Evolutionary conservation across 208 protist genomes (phyloP).

Genomic region (Trypanosoma melophagium): DNA sequence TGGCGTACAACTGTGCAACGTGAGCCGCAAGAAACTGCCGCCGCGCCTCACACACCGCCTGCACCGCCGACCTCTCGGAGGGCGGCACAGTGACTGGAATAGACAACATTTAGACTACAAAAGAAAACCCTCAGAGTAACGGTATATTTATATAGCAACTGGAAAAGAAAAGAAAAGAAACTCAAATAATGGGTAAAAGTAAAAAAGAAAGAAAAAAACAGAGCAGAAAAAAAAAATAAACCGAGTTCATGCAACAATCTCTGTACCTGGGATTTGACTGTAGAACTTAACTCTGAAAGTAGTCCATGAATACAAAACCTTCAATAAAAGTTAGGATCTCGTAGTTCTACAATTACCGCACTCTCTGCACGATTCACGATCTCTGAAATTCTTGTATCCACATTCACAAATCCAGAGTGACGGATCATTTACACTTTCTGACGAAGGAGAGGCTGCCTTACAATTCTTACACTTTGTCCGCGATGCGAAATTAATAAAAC

Average conservation of each 20-base stretch:
- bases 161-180: slow-evolving; percentile 6
- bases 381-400: slow-evolving; percentile 45
- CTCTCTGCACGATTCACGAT: slow-evolving; percentile 35
- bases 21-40: slow-evolving; percentile 48
- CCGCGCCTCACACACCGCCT: slow-evolving; percentile 45
- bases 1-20: slow-evolving; percentile 49
- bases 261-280: neutral
- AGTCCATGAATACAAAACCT: neutral
- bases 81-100: slow-evolving; percentile 22
- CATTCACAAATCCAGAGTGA: slow-evolving; percentile 44
- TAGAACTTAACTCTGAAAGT: neutral
- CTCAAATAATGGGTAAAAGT: neutral
- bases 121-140: neutral
- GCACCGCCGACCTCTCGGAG: slow-evolving; percentile 31
- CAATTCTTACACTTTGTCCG: slow-evolving; percentile 48
- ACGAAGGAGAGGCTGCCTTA: slow-evolving; percentile 5
- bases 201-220: slow-evolving; percentile 8
- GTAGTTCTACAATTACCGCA: slow-evolving; percentile 17
- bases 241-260: neutral
- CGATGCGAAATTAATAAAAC: slow-evolving; percentile 49
- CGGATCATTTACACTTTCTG: slow-evolving; percentile 10
- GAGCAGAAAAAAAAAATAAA: slow-evolving; percentile 13
- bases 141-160: neutral
- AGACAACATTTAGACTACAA: slow-evolving; percentile 18
- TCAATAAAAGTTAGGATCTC: neutral